These are phyloP conservation scores for Sclerotinia sclerotiorum DNA, from an alignment of 2,329 filamentous ascomycete species.

Conservation along the genomic window DNA sequence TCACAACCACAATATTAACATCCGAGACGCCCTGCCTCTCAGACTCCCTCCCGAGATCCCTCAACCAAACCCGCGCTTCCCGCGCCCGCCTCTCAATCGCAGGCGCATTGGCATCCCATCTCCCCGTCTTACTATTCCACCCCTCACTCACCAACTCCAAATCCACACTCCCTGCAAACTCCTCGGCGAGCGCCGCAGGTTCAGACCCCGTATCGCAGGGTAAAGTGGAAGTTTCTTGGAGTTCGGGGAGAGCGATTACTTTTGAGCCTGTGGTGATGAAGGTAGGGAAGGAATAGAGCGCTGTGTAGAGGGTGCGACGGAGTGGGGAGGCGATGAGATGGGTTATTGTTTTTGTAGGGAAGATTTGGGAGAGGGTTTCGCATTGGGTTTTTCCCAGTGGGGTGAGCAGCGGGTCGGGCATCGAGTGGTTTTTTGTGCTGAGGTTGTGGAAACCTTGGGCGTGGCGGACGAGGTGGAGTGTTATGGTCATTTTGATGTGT, in stretches of 20 bases:
- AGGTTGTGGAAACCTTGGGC: slow-evolving; percentile 83
- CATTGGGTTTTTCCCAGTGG: slow-evolving; percentile 76
- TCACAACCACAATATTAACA: slow-evolving; percentile 70
- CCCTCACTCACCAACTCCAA: neutral
- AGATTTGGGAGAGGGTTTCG: slow-evolving; percentile 56
- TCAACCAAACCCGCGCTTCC: slow-evolving; percentile 59
- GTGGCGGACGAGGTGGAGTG: slow-evolving; percentile 69
- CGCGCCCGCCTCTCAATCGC: slow-evolving; percentile 48
- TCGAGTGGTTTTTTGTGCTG: slow-evolving; percentile 62
- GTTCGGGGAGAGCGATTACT: slow-evolving; percentile 67
- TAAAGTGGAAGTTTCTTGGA: slow-evolving; percentile 74
- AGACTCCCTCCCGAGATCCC: slow-evolving; percentile 41
- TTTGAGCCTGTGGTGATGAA: slow-evolving; percentile 45
- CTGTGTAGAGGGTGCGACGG: slow-evolving; percentile 77
- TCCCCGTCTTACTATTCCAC: slow-evolving; percentile 37
- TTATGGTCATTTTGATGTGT: slow-evolving; percentile 34
- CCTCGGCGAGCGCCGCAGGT: neutral
- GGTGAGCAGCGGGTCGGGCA: slow-evolving; percentile 79
- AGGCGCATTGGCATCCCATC: slow-evolving; percentile 37
- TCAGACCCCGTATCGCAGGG: slow-evolving; percentile 70
- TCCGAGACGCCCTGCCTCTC: slow-evolving; percentile 45
- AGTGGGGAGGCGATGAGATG: slow-evolving; percentile 77
- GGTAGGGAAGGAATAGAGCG: slow-evolving; percentile 65
- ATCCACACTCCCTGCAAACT: slow-evolving; percentile 9
- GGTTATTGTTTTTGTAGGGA: slow-evolving; percentile 66